Conservation (phyloP, 805 yeast species). For the Cyberlindnera lachancei region DNA sequence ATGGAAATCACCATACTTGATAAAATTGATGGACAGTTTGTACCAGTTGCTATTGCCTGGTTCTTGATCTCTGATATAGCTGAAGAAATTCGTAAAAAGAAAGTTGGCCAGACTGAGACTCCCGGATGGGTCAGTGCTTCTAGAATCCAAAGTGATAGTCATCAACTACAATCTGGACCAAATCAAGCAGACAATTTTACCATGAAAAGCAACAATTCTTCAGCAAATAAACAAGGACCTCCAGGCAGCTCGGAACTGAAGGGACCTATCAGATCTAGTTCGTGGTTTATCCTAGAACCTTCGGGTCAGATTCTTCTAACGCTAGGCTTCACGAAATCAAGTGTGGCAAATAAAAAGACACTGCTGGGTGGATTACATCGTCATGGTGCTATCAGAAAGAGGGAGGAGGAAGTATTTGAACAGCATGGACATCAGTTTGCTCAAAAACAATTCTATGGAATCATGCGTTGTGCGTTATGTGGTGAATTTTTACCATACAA, state of each 20-base stretch:
- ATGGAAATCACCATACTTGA: slow-evolving; percentile 85
- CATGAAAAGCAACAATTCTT: slow-evolving; percentile 7
- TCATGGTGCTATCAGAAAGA: slow-evolving; percentile 96
- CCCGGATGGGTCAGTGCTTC: slow-evolving; percentile 90
- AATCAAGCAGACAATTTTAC: slow-evolving; percentile 21
- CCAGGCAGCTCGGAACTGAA: slow-evolving; percentile 7
- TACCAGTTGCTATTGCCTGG: slow-evolving; percentile 94
- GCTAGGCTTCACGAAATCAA: slow-evolving; percentile 71
- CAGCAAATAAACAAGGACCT: neutral
- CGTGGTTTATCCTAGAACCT: slow-evolving; percentile 92
- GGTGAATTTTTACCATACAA: slow-evolving; percentile 87
- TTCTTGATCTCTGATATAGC: slow-evolving; percentile 82
- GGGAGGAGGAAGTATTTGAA: slow-evolving; percentile 82
- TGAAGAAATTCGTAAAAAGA: slow-evolving; percentile 89
- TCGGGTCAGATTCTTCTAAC: slow-evolving; percentile 81
- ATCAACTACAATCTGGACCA: slow-evolving; percentile 9
- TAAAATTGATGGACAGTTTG: slow-evolving; percentile 47
- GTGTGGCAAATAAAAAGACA: slow-evolving; percentile 36
- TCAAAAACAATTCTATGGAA: slow-evolving; percentile 89
- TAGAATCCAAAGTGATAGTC: slow-evolving; percentile 28
- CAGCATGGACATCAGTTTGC: slow-evolving; percentile 97
- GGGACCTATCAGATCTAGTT: slow-evolving; percentile 42
- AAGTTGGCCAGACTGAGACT: slow-evolving; percentile 69
- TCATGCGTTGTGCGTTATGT: slow-evolving; percentile 96
- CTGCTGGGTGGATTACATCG: slow-evolving; percentile 70